A percentile compares a stretch with the other conserved stretches of the same genome.
phyloP scores from a whole-genome alignment of 495 filamentous ascomycete species.

The Hypomontagnella submonticulosa region DNA sequence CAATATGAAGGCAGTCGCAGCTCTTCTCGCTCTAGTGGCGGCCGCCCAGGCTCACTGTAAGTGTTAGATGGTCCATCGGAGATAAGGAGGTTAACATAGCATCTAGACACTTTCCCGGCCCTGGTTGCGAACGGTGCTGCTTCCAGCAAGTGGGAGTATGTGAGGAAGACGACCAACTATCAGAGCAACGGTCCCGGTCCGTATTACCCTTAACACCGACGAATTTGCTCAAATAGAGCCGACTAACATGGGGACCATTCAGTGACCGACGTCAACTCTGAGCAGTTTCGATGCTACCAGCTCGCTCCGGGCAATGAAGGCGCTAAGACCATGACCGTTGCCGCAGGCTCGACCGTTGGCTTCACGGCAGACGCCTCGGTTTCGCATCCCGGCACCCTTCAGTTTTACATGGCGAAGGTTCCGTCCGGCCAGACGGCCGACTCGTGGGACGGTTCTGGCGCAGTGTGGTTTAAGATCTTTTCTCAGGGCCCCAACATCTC shows the following conservation, averaged over 20 bases:
- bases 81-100: constrained; percentile 10
- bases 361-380: constrained; percentile 55
- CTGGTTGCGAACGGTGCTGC: constrained; percentile 37
- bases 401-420: constrained; percentile 59
- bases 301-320: constrained; percentile 50
- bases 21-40: constrained; percentile 40
- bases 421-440: constrained; percentile 53
- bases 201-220: constrained; percentile 1
- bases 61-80: background rate
- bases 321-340: constrained; percentile 52
- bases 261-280: constrained; percentile 57
- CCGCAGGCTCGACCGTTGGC: constrained; percentile 54
- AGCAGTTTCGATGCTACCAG: constrained; percentile 59
- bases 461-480: constrained; percentile 62
- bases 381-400: constrained; percentile 55
- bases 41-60: constrained; percentile 47
- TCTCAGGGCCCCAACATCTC: constrained; percentile 53
- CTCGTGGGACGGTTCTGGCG: constrained; percentile 58
- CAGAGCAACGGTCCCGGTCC: constrained; percentile 53
- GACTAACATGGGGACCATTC: constrained; percentile 4
- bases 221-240: background rate
- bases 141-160: constrained; percentile 51
- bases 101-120: constrained; percentile 48
- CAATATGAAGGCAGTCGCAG: constrained; percentile 43
- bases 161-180: constrained; percentile 53